Percentiles rank a stretch among this genome's conserved stretches.
These are phyloP conservation scores for Apiotrichum montevideense DNA, from an alignment of 1,284 basidiomycete species.

Conservation along the genomic window DNA sequence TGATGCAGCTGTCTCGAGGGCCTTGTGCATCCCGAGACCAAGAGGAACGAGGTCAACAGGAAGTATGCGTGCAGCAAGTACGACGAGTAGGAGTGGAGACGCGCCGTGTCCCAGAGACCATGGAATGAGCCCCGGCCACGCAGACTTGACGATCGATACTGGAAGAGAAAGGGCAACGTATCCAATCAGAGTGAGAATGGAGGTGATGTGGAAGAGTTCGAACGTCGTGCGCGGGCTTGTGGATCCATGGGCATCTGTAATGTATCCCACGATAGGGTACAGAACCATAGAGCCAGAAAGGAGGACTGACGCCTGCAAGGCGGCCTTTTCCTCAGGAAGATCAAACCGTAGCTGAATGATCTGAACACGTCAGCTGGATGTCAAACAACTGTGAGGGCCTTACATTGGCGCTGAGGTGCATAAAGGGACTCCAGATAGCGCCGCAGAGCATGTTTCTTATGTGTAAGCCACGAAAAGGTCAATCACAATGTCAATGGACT, in stretches of 20 bases:
- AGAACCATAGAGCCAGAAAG: slow-evolving; percentile 67
- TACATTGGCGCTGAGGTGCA: slow-evolving; percentile 69
- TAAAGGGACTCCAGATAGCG: slow-evolving; percentile 70
- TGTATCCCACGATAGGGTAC: slow-evolving; percentile 60
- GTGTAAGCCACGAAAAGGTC: not conserved
- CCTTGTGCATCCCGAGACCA: slow-evolving; percentile 70
- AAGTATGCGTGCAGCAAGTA: slow-evolving; percentile 67
- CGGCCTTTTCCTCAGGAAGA: slow-evolving; percentile 58
- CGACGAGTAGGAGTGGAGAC: slow-evolving; percentile 62
- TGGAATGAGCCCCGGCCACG: slow-evolving; percentile 58
- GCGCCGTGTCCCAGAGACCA: slow-evolving; percentile 68
- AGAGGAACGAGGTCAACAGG: slow-evolving; percentile 66
- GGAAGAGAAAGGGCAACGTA: slow-evolving; percentile 64
- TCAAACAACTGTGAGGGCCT: not conserved
- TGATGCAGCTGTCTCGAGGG: slow-evolving; percentile 65
- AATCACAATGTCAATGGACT: slow-evolving; percentile 1
- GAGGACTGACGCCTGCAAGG: slow-evolving; percentile 62
- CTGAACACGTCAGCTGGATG: not conserved
- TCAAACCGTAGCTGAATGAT: slow-evolving; percentile 60
- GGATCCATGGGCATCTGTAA: slow-evolving; percentile 46
- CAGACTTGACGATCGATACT: slow-evolving; percentile 53
- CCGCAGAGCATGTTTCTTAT: slow-evolving; percentile 61
- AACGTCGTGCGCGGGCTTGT: slow-evolving; percentile 48
- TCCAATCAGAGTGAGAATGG: slow-evolving; percentile 57
- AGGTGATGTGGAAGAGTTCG: slow-evolving; percentile 58